A percentile compares a stretch with the other conserved stretches of the same genome.
Conservation (phyloP, 2,329 filamentous ascomycete genomes). For the Trichoderma sp. region DNA sequence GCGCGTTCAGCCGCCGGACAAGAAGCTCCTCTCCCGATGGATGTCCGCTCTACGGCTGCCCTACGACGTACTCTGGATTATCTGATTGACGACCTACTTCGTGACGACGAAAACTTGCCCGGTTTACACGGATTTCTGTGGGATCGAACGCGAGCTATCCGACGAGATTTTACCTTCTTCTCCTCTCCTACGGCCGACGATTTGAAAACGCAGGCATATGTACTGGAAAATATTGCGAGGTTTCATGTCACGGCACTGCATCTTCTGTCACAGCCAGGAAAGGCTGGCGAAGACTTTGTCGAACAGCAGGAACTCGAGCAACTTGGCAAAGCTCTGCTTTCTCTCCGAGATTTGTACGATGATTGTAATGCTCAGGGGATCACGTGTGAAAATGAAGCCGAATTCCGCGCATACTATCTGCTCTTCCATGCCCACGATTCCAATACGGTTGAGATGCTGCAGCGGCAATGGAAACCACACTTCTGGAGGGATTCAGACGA, state of each 20-base stretch:
- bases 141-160: slow-evolving; percentile 66
- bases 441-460: slow-evolving; percentile 51
- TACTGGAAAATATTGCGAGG: slow-evolving; percentile 63
- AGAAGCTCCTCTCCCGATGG: slow-evolving; percentile 65
- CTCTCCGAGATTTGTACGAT: slow-evolving; percentile 64
- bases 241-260: slow-evolving; percentile 67
- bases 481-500: slow-evolving; percentile 56
- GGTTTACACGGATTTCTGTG: slow-evolving; percentile 62
- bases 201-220: slow-evolving; percentile 58
- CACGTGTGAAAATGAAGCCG: slow-evolving; percentile 59
- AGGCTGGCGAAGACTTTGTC: slow-evolving; percentile 59
- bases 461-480: slow-evolving; percentile 56
- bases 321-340: slow-evolving; percentile 62
- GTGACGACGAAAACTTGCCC: slow-evolving; percentile 53
- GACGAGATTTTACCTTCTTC: slow-evolving; percentile 67
- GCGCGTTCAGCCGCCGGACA: slow-evolving; percentile 67
- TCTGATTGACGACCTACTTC: slow-evolving; percentile 58
- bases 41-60: slow-evolving; percentile 60
- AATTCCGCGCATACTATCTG: slow-evolving; percentile 65
- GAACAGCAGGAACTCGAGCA: slow-evolving; percentile 68
- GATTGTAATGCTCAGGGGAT: slow-evolving; percentile 60
- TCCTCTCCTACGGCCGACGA: slow-evolving; percentile 58
- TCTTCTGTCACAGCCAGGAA: slow-evolving; percentile 56
- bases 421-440: slow-evolving; percentile 61
- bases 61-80: slow-evolving; percentile 62